These are phyloP conservation scores for Coleophoma cylindrospora DNA, from an alignment of 2,329 filamentous ascomycete genomes.

Conservation along the genomic window DNA sequence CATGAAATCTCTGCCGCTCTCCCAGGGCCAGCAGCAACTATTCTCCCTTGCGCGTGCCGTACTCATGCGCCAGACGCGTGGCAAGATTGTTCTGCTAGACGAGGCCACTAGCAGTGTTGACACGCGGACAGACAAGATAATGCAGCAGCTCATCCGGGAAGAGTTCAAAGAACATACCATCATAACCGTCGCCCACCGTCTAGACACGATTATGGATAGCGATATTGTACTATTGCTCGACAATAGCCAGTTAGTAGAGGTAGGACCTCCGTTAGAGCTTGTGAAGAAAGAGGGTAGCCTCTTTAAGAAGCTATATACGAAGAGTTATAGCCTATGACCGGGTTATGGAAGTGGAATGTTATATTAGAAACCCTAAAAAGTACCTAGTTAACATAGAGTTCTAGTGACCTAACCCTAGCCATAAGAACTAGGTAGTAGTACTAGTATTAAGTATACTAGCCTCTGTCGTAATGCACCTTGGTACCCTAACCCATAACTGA, in stretches of 20 bases:
- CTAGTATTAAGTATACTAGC: too few species aligned
- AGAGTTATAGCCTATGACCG: too few species aligned
- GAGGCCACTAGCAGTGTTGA: slow-evolving; percentile 47
- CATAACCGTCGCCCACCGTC: slow-evolving; percentile 14
- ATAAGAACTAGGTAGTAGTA: too few species aligned
- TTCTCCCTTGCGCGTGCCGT: slow-evolving; percentile 3
- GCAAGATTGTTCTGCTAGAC: slow-evolving; percentile 23
- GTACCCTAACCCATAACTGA: too few species aligned
- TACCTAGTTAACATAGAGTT: too few species aligned
- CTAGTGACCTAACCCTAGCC: too few species aligned
- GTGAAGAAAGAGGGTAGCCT: too few species aligned
- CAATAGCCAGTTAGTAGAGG: slow-evolving; percentile 65
- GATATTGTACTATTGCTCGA: slow-evolving; percentile 39
- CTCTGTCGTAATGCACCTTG: too few species aligned
- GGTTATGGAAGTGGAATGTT: too few species aligned
- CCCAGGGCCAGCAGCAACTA: slow-evolving; percentile 25
- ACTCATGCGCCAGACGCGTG: background rate
- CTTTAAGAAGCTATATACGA: too few species aligned
- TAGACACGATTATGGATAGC: slow-evolving; percentile 34
- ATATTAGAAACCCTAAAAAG: too few species aligned
- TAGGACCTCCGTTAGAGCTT: slow-evolving; percentile 56
- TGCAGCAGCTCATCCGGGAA: slow-evolving; percentile 47
- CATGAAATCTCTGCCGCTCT: slow-evolving; percentile 3
- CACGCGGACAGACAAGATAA: slow-evolving; percentile 46
- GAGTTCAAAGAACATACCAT: slow-evolving; percentile 48